Base-by-base conservation (phyloP, 352 stramenopile genomes). In the Pythium periplocum region DNA sequence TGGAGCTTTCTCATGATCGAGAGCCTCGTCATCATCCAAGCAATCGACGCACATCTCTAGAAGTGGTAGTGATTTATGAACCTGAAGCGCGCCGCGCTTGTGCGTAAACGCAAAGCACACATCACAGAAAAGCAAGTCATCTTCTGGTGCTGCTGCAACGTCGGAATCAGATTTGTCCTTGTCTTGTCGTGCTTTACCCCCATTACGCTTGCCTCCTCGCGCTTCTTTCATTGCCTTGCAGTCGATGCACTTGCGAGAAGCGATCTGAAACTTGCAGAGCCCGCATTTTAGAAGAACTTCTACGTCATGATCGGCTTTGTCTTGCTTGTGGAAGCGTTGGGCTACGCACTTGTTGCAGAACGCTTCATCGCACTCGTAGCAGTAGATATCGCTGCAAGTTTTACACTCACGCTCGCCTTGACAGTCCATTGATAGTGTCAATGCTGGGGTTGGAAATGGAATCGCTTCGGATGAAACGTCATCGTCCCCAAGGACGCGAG, bases 91-190 rank as follows among this genome's bases (percentile, higher is more conserved):
- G 10, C 78, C 78, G 6, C 68, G 71, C 7, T 51, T 69, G 47
- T 90, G 78, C 12, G 66, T 48, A 45, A 78, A 90, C 0, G 56
- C 68, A 57, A 84, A 90, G 45, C 76, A 90, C 8, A 82, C 72
- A 36, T 87, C 78, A 51, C 78, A 90, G 51, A 78, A 87, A 6
- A 82, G 59, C 6, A 53, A 47, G 11, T 84, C 68, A 1, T 53
- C 39, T 2, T 55, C 38, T 46, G 3, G 43, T 31, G 9, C 17
- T 30, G 46, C 46, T 41, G n/a, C 46, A 51, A 40, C 46, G 31
- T 37, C 30, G 46, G 32, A 26, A 26, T 26, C 17, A 26, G 0
- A 26, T 26, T 26, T 26, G 17, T 26, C 17, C 17, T 26, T 26
- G 17, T 26, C 17, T 26, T 26, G 17, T 26, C 17, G 17, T 26